A percentile compares a stretch with the other conserved stretches of the same genome.
Evolutionary conservation across 2,329 filamentous ascomycete genomes (phyloP).

Genomic region (Botryosphaeria dothidea): DNA sequence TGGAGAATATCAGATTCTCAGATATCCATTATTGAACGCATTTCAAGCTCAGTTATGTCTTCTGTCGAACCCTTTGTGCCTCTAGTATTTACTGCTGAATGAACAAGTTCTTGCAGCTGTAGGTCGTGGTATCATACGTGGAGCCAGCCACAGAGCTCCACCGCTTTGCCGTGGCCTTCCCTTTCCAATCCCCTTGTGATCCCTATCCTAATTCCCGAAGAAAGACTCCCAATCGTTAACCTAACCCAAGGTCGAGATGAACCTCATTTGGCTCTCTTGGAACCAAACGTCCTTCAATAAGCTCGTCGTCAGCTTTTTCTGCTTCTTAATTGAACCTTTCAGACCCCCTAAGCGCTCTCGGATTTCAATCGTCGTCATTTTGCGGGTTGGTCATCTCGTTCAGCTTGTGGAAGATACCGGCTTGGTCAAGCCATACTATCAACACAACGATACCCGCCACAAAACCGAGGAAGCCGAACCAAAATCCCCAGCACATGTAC

Average conservation of each 20-base stretch:
- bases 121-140: constrained; percentile 10
- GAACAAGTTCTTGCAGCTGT: not conserved
- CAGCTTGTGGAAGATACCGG: constrained; percentile 22
- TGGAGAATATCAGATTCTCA: constrained; percentile 11
- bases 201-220: not conserved
- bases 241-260: not conserved
- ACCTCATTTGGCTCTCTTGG: too few relatives aligned
- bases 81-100: constrained; percentile 1
- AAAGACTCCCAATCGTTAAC: not conserved
- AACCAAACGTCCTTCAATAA: too few relatives aligned
- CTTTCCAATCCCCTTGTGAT: not conserved
- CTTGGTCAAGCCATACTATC: constrained; percentile 45
- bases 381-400: not conserved
- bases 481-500: constrained; percentile 51
- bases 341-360: not conserved
- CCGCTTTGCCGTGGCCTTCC: not conserved
- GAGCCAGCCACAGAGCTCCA: not conserved
- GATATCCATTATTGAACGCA: constrained; percentile 7
- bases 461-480: constrained; percentile 47
- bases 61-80: not conserved
- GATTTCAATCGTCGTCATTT: not conserved
- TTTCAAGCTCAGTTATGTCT: not conserved
- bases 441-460: constrained; percentile 48
- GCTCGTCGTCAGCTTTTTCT: too few relatives aligned
- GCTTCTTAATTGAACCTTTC: too few relatives aligned